Evolutionary conservation across 345 rosid genomes (phyloP), one percentile per base, ranked within the genome.

Genomic region (Populus alba): DNA sequence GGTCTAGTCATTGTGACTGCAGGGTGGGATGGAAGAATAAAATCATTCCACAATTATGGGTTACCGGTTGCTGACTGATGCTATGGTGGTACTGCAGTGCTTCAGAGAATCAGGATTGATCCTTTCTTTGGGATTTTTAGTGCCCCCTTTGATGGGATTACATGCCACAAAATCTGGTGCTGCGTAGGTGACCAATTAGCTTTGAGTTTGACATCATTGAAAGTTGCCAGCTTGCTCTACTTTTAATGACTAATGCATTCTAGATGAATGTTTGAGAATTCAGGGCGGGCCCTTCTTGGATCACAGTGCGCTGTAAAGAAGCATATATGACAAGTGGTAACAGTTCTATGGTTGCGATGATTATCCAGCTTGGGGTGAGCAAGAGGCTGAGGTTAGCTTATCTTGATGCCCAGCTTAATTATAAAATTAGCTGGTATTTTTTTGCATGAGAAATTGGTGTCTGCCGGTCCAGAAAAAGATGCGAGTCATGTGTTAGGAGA

Each of bases 1-100:
- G 97, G 95, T 65, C 84, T 96, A 29, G 99, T 96, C 70, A 89
- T 96, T 20, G 95, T 94, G 83, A 94, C 98, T 0, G 98, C 97
- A 7, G 97, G 99, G 16, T 89, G 90, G 90, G 98, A 96, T 80
- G 99, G 99, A 78, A 87, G 94, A 71, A 96, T 96, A 70, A 87
- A 91, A 84, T 89, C 97, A 22, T 96, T 92, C 87, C 94, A 88
- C 80, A 96, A 94, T 86, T 92, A 96, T 67, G 99, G 99, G 8
- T 84, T 94, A 47, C 99, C 98, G 1, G 92, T 88, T 39, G 79
- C 89, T 2, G 86, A 77, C 61, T 93, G 89, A 95, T 74, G 63
- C 66, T 68, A 38, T 45, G 20, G 69, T 49, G 55, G 61, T 69
- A 37, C 79, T 29, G 53, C 29, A 27, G 78, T 72, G 68, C 75